Base-by-base conservation (phyloP, 192 early-diverging fungal genomes). In the Rhizoclosmatium sp. region DNA sequence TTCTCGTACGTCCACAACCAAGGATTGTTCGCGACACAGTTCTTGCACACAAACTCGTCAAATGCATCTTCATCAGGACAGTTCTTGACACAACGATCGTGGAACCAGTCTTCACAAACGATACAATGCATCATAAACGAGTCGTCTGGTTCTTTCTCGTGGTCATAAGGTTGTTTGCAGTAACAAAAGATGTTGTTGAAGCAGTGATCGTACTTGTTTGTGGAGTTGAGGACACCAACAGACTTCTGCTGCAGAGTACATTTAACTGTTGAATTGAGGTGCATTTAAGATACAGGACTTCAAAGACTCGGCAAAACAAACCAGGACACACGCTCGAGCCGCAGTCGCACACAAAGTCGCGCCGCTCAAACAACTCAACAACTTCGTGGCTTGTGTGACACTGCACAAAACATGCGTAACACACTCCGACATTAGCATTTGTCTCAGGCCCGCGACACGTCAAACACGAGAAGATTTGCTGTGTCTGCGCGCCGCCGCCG, bases 341-440 rank as follows among this genome's bases (percentile, higher is more conserved):
- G 66, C 97, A 98, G 84, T 97, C 95, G 82, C 97, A 98, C 47
- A 76, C 71, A 51, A 98, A 98, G 69, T 85, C 76, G 1, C 96
- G 85, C 68, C 96, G 95, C 4, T 91, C 88, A 79, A 96, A 96
- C 62, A 97, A 82, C 82, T 98, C 96, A 48, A 95, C 87, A 12
- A 96, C 83, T 5, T 96, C 89, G 82, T 96, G 94, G 54, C 86
- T 91, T 5, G 86, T 86, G 67, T 87, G 87, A 78, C 86, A 90
- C 77, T 81, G 75, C 59, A 82, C 77, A 48, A 76, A 75, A 45
- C 78, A 80, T 12, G 59, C 78, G 62, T 80, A 87, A 87, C 78
- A 77, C 10, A 77, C 75, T 2, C 75, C 75, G 44, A 48, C 76
- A 16, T 5, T 54, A 42, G 12, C 51, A 1, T 16, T 19, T 9